phyloP scores from a whole-genome alignment of 2,329 filamentous ascomycete species.

The Zymoseptoria ardabiliae region DNA sequence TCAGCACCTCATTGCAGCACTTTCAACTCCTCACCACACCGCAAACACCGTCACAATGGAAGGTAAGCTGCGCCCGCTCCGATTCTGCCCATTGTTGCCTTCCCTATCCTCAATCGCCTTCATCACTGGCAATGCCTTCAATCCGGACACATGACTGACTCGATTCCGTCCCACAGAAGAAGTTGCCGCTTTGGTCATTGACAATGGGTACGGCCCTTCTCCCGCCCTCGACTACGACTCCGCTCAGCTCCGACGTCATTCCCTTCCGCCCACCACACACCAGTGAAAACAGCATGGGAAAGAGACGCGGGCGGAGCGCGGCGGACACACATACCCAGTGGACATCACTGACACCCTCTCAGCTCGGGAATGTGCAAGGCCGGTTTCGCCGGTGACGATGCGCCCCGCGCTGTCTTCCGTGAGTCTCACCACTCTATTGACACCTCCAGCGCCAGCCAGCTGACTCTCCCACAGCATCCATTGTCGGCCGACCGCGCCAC shows the following conservation, averaged over 20 bases:
- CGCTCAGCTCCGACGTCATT: conserved; percentile 28
- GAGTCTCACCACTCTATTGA: conserved; percentile 51
- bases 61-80: conserved; percentile 19
- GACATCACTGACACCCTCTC: conserved; percentile 26
- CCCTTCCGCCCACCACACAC: conserved; percentile 14
- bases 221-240: conserved; percentile 34
- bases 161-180: conserved; percentile 61
- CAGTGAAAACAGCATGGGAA: conserved; percentile 5
- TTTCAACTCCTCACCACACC: conserved; percentile 2
- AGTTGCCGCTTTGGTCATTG: conserved; percentile 99
- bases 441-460: conserved; percentile 12
- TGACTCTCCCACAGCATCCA: conserved; percentile 64
- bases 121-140: conserved; percentile 4
- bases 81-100: conserved; percentile 14
- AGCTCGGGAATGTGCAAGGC: conserved; percentile 99
- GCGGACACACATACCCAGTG: not conserved
- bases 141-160: conserved; percentile 18
- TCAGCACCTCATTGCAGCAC: conserved; percentile 4
- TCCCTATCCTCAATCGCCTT: conserved; percentile 9
- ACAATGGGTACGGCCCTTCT: conserved; percentile 90
- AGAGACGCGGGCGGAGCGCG: conserved; percentile 5
- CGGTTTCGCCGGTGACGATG: conserved; percentile 99
- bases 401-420: conserved; percentile 99
- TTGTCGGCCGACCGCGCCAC: conserved; percentile 98
- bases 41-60: conserved; percentile 25